These are phyloP conservation scores for Cronartium quercuum DNA, from an alignment of 1,284 basidiomycete species.

Conservation along the genomic window DNA sequence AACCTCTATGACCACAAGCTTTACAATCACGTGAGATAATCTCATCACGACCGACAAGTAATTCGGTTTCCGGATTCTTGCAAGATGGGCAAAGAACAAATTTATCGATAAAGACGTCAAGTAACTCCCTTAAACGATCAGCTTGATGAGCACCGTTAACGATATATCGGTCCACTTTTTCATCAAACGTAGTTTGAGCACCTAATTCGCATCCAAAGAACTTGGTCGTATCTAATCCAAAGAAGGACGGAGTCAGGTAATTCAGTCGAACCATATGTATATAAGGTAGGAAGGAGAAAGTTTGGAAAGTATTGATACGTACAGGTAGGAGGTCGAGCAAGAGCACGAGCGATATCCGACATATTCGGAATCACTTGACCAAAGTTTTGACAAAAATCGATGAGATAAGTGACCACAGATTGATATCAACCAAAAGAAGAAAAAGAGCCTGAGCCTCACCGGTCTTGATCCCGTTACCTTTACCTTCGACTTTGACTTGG, in stretches of 20 bases:
- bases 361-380: slow-evolving; percentile 80
- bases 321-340: slow-evolving; percentile 83
- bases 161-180: slow-evolving; percentile 95
- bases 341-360: slow-evolving; percentile 91
- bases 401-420: no score
- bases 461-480: slow-evolving; percentile 99
- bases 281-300: neutral
- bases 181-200: slow-evolving; percentile 92
- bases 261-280: neutral
- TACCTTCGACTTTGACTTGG: slow-evolving; percentile 94
- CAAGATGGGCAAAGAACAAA: slow-evolving; percentile 95
- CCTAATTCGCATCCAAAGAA: slow-evolving; percentile 99
- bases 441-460: neutral
- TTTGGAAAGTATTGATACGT: slow-evolving; percentile 42
- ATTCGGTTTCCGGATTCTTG: slow-evolving; percentile 99
- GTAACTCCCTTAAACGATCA: slow-evolving; percentile 82
- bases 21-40: slow-evolving; percentile 95
- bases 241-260: neutral
- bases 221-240: slow-evolving; percentile 76
- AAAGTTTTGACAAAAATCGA: neutral
- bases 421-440: neutral
- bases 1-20: slow-evolving; percentile 87
- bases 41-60: slow-evolving; percentile 73
- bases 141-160: slow-evolving; percentile 97
- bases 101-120: slow-evolving; percentile 95